phyloP scores from a whole-genome alignment of 2,329 filamentous ascomycete species.

The Paraphaeosphaeria minitans region DNA sequence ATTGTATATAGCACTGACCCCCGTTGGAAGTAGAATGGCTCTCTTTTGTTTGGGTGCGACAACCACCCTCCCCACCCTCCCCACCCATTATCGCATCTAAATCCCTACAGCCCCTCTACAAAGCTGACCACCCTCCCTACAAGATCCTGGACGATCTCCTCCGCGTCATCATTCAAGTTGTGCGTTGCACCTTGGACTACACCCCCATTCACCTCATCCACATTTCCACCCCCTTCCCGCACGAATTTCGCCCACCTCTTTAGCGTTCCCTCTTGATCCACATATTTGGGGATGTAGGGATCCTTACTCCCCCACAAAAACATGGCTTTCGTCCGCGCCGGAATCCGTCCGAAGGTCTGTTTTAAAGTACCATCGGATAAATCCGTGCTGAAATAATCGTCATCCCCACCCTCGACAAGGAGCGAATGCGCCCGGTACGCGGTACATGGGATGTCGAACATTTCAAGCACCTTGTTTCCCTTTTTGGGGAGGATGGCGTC shows the following conservation, averaged over 20 bases:
- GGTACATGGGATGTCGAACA: conserved; percentile 54
- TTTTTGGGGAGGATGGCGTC: conserved; percentile 60
- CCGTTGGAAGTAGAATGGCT: background rate
- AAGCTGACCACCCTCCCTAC: conserved; percentile 58
- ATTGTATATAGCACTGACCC: background rate
- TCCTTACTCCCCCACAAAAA: conserved; percentile 70
- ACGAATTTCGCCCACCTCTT: conserved; percentile 60
- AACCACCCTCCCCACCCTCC: too few species aligned
- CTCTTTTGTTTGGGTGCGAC: background rate
- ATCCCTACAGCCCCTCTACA: conserved; percentile 12
- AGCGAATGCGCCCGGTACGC: conserved; percentile 65
- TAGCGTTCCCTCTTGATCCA: conserved; percentile 65
- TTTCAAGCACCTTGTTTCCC: conserved; percentile 30
- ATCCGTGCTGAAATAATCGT: conserved; percentile 89
- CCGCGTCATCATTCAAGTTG: conserved; percentile 55
- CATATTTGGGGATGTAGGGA: conserved; percentile 63
- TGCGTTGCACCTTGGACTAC: conserved; percentile 58
- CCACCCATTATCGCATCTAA: too few species aligned
- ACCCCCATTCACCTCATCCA: conserved; percentile 57
- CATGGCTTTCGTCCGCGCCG: conserved; percentile 59
- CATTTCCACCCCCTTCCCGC: conserved; percentile 50
- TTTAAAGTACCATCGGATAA: conserved; percentile 63
- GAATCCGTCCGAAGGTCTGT: conserved; percentile 69
- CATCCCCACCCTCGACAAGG: conserved; percentile 66
- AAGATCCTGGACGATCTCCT: conserved; percentile 56